Percentiles rank a stretch among this genome's conserved stretches.
These are phyloP conservation scores for Gossypium rotundifolium DNA, from an alignment of 345 rosid genomes.

Conservation along the genomic window DNA sequence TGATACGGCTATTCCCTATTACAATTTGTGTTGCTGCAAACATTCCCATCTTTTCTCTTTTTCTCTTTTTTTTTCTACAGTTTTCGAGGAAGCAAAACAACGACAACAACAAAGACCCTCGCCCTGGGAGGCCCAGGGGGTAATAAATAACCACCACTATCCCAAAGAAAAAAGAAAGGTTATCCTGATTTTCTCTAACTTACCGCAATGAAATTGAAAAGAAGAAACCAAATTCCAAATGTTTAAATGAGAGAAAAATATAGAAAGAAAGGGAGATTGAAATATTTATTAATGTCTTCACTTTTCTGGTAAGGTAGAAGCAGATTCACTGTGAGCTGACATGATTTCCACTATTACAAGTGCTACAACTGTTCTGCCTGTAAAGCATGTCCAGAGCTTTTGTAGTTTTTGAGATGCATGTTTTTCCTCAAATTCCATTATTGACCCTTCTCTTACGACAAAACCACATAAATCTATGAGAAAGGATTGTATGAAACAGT, in stretches of 20 bases:
- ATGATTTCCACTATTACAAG: constrained; percentile 31
- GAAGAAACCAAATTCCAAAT: no score
- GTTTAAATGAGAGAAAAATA: no score
- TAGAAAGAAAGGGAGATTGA: no score
- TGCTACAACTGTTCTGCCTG: not conserved
- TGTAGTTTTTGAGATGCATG: constrained; percentile 3
- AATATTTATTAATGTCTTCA: not conserved
- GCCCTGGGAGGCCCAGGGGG: no score
- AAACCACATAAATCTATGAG: not conserved
- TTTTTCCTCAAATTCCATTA: constrained; percentile 18
- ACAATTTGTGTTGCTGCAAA: no score
- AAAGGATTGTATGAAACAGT: no score
- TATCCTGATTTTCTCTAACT: not conserved
- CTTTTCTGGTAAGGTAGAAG: constrained; percentile 26
- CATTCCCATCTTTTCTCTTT: no score
- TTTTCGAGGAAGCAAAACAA: no score
- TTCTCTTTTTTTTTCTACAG: no score
- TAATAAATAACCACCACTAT: no score
- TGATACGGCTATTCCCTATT: no score
- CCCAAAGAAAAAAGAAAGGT: not conserved
- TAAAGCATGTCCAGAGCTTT: constrained; percentile 23
- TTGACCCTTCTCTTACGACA: constrained; percentile 8
- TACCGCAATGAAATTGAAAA: not conserved
- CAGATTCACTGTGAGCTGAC: constrained; percentile 39
- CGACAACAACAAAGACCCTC: no score